These are phyloP conservation scores for Vaccinium corymbosum DNA, from an alignment of 148 eudicot species.

Conservation along the genomic window DNA sequence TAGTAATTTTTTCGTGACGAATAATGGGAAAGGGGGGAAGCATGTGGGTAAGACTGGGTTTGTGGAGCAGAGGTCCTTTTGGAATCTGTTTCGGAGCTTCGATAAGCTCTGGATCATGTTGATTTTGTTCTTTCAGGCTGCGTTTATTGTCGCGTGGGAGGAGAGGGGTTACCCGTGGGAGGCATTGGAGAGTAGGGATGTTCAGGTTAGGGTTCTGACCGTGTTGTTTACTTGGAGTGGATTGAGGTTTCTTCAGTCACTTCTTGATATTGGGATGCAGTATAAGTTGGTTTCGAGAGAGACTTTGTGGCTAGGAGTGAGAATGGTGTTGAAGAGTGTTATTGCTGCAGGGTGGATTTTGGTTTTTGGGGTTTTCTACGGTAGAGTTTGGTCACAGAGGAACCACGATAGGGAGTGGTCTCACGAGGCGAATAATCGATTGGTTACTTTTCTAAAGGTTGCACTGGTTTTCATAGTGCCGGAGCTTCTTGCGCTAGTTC, in stretches of 20 bases:
- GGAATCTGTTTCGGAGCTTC: conserved; percentile 72
- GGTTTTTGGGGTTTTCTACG: conserved; percentile 57
- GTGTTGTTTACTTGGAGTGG: conserved; percentile 73
- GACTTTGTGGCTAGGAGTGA: conserved; percentile 59
- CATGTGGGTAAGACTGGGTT: conserved; percentile 85
- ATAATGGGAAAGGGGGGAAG: conserved; percentile 21
- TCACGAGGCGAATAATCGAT: conserved; percentile 36
- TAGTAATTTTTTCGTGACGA: conserved; percentile 56
- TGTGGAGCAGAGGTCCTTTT: conserved; percentile 85
- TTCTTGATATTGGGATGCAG: conserved; percentile 67
- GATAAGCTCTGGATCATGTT: conserved; percentile 79
- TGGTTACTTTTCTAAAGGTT: conserved; percentile 48
- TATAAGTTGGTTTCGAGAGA: conserved; percentile 66
- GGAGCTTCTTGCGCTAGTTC: conserved; percentile 52
- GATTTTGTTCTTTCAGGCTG: conserved; percentile 67
- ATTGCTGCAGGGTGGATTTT: conserved; percentile 57
- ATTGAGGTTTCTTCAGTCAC: conserved; percentile 60
- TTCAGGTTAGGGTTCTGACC: conserved; percentile 61
- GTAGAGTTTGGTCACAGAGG: conserved; percentile 55
- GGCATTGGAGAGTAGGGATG: conserved; percentile 38
- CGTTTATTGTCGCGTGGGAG: conserved; percentile 75
- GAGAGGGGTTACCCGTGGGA: conserved; percentile 57
- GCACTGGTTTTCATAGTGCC: conserved; percentile 57
- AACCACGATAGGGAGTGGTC: conserved; percentile 43
- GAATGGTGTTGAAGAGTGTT: conserved; percentile 60